Evolutionary conservation across 73 alveolate species (phyloP), one percentile per base, ranked within the genome.

Genomic region (Blepharisma japonicum): DNA sequence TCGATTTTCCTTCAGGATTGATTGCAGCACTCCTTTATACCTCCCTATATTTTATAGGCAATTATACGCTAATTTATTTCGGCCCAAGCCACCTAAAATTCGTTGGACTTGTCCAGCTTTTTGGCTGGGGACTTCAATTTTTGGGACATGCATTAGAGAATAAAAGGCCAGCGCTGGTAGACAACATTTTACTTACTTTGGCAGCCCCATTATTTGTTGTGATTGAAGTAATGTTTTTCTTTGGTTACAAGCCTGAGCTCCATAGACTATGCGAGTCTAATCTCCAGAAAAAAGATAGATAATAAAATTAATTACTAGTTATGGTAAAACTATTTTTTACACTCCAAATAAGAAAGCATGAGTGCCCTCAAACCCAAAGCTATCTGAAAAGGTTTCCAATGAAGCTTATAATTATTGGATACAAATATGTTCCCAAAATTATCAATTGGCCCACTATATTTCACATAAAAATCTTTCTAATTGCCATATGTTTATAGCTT

Each of bases 161-260:
- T 45, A 71, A 77, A 23, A 77, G 68, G 3, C 87, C 87, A 6
- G 87, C 87, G 9, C 25, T 81, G 67, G 14, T 53, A 7, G 38
- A 55, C 8, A 81, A 81, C 46, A 6, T 81, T 23, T 18, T 54
- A 6, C 21, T 61, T 5, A 74, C 82, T 5, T n/a, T 71, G 6
- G 87, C 79, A 3, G 87, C 87, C 46, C 87, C 87, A 42, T 55
- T 45, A 25, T 81, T 81, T 39, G 87, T 81, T 18, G 72, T 46
- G 2, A 56, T 81, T n/a, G 87, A 81, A 71, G 68, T 71, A 25
- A n/a, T 61, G 39, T 2, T 61, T n/a, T 14, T 61, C 18, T 61
- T 61, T 25, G 74, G 74, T 0, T 61, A 61, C 0, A 61, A 61
- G 74, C 47, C 74, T 20, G 18, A 61, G 18, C 74, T 61, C 2